phyloP scores from a whole-genome alignment of 1,284 basidiomycete species.

The Marasmius sp. region DNA sequence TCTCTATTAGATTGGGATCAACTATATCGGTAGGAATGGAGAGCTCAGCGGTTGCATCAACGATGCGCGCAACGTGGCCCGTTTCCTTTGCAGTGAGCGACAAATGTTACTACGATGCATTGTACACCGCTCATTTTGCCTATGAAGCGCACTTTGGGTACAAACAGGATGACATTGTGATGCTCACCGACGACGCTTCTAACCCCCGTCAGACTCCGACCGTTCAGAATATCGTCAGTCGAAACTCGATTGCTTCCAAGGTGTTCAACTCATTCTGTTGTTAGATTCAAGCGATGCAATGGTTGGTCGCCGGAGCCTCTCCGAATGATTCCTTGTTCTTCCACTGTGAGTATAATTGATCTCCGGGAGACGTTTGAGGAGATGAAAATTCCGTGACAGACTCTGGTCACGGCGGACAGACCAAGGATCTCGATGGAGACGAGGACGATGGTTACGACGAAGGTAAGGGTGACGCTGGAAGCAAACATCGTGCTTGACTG shows the following conservation, averaged over 20 bases:
- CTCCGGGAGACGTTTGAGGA: not conserved
- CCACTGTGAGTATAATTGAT: constrained; percentile 62
- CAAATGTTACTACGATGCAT: not conserved
- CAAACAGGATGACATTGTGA: constrained; percentile 80
- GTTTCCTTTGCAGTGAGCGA: constrained; percentile 67
- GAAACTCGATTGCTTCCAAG: not conserved
- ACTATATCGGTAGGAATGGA: constrained; percentile 68
- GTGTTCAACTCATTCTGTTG: constrained; percentile 2
- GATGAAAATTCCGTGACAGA: constrained; percentile 35
- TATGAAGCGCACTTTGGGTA: constrained; percentile 67
- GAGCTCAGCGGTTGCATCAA: constrained; percentile 86
- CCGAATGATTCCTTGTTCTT: constrained; percentile 91
- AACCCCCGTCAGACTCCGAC: constrained; percentile 73
- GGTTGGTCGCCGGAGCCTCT: constrained; percentile 80
- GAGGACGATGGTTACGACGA: constrained; percentile 69
- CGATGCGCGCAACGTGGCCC: constrained; percentile 77
- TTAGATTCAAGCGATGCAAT: constrained; percentile 80
- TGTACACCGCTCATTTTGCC: not conserved
- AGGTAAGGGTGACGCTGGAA: constrained; percentile 34
- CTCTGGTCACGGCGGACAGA: constrained; percentile 84
- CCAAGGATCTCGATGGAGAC: constrained; percentile 72
- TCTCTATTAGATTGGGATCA: constrained; percentile 69
- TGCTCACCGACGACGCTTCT: constrained; percentile 75
- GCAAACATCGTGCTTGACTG: not conserved
- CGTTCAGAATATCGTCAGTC: constrained; percentile 74